Evolutionary conservation across 305 asterid species (phyloP).

Genomic region (Nicotiana rustica): DNA sequence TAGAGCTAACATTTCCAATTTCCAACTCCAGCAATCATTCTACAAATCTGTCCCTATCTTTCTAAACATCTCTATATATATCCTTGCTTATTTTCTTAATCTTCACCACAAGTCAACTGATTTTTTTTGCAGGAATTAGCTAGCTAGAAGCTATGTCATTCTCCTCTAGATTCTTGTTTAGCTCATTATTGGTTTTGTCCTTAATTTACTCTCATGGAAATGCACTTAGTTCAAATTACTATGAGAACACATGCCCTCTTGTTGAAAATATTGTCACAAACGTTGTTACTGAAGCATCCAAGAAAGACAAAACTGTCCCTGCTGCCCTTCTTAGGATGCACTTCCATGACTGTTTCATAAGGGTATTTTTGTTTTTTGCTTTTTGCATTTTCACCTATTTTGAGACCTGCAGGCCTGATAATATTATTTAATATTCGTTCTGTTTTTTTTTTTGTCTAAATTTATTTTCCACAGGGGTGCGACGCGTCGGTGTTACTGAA

Average conservation of each 20-base stretch:
- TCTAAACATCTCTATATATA: slow-evolving; percentile 35
- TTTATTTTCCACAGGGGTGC: slow-evolving; percentile 47
- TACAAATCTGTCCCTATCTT: neutral
- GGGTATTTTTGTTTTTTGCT: slow-evolving; percentile 49
- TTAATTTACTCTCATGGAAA: slow-evolving; percentile 31
- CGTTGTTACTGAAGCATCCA: slow-evolving; percentile 54
- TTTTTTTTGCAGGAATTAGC: neutral
- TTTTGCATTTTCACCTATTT: slow-evolving; percentile 42
- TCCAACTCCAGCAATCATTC: neutral
- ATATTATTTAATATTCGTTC: neutral
- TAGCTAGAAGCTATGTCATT: neutral
- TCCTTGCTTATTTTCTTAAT: neutral
- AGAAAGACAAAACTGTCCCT: slow-evolving; percentile 66
- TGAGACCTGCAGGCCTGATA: neutral
- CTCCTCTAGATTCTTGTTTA: slow-evolving; percentile 24
- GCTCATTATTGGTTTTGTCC: slow-evolving; percentile 33
- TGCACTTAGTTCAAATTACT: slow-evolving; percentile 65
- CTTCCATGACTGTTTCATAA: slow-evolving; percentile 89
- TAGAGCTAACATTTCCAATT: slow-evolving; percentile 34
- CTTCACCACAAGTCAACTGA: slow-evolving; percentile 7
- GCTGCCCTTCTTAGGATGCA: slow-evolving; percentile 90
- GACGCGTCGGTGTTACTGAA: slow-evolving; percentile 55
- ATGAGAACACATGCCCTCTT: slow-evolving; percentile 66
- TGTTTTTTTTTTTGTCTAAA: neutral
- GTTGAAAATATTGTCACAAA: slow-evolving; percentile 56